Evolutionary conservation across 2,329 filamentous ascomycete genomes (phyloP).

Genomic region (Tolypocladium paradoxum): DNA sequence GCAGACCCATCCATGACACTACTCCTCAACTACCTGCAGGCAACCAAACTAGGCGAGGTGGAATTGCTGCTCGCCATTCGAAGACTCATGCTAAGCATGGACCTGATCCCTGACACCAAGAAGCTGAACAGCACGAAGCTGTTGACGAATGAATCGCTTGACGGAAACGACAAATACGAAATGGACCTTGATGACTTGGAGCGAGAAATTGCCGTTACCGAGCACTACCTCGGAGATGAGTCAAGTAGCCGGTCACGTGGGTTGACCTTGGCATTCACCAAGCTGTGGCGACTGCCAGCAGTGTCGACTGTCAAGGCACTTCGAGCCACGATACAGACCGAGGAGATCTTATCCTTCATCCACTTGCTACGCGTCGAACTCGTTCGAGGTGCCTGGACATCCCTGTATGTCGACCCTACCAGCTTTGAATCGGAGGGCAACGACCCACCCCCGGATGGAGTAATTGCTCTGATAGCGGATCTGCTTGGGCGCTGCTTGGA

Average conservation of each 20-base stretch:
- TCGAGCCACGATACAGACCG: conserved; percentile 50
- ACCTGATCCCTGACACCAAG: conserved; percentile 37
- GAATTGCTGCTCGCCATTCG: conserved; percentile 59
- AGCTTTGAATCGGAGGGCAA: conserved; percentile 30
- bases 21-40: conserved; percentile 53
- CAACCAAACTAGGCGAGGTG: conserved; percentile 52
- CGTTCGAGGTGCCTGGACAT: conserved; percentile 65
- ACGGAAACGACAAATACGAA: conserved; percentile 24
- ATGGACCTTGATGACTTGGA: conserved; percentile 51
- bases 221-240: conserved; percentile 56
- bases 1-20: conserved; percentile 60
- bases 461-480: conserved; percentile 60
- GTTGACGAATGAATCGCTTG: conserved; percentile 17
- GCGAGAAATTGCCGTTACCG: conserved; percentile 55
- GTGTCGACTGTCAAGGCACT: conserved; percentile 51
- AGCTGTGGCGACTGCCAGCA: conserved; percentile 56
- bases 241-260: conserved; percentile 51
- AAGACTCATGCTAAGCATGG: conserved; percentile 58
- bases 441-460: conserved; percentile 48
- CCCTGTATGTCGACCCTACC: conserved; percentile 53
- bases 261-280: conserved; percentile 57
- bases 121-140: conserved; percentile 21
- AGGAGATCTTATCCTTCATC: conserved; percentile 62
- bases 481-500: conserved; percentile 65
- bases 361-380: conserved; percentile 64